These are phyloP conservation scores for Heritiera littoralis DNA, from an alignment of 345 rosid species.

Conservation along the genomic window DNA sequence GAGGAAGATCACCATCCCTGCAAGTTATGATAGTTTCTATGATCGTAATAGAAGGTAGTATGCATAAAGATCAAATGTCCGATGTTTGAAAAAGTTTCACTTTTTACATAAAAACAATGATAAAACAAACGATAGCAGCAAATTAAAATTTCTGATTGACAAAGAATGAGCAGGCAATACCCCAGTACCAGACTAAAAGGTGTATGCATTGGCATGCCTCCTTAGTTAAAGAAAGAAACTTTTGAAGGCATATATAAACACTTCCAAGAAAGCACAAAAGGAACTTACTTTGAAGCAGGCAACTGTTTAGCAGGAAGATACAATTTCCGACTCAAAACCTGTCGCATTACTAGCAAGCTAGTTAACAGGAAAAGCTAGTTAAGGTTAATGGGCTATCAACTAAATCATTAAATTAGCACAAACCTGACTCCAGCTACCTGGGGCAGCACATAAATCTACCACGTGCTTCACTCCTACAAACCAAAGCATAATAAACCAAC, in stretches of 20 bases:
- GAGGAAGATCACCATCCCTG: constrained; percentile 73
- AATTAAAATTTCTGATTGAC: not conserved
- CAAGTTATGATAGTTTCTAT: constrained; percentile 21
- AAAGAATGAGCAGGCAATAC: not conserved
- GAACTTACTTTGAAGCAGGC: constrained; percentile 55
- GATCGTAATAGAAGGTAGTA: constrained; percentile 3
- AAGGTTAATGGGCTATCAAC: not conserved
- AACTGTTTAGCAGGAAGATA: constrained; percentile 77
- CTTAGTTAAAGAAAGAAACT: not conserved
- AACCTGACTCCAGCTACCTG: constrained; percentile 99
- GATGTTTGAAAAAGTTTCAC: not conserved
- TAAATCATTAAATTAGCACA: not conserved
- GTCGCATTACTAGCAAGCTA: constrained; percentile 18
- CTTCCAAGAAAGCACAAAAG: not conserved
- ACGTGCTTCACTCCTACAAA: constrained; percentile 80
- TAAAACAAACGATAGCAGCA: not conserved
- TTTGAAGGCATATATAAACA: constrained; percentile 2
- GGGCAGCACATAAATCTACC: constrained; percentile 98
- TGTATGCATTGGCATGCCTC: not conserved
- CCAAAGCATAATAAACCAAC: constrained; percentile 13
- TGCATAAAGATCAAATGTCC: not conserved
- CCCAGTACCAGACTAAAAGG: not conserved
- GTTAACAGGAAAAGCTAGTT: not conserved
- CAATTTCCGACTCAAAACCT: constrained; percentile 89
- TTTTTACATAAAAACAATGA: not conserved